Percentiles rank a stretch among this genome's conserved stretches.
These are phyloP conservation scores for Sordariomycetes sp. DNA, from an alignment of 2,329 filamentous ascomycete genomes.

Conservation along the genomic window DNA sequence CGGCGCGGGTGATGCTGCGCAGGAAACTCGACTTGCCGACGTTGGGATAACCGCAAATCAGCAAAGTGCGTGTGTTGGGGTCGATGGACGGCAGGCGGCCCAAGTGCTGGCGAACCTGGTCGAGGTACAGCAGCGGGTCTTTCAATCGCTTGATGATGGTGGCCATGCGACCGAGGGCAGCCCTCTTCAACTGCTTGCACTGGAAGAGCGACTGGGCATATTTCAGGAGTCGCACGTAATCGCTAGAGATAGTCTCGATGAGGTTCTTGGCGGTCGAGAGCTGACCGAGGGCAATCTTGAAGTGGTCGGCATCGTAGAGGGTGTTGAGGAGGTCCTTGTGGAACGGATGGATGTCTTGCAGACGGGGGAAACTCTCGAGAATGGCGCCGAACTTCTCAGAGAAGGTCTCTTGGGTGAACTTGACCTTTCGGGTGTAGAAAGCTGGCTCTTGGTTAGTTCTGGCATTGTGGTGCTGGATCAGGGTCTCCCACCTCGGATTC, in stretches of 20 bases:
- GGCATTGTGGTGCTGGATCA: neutral
- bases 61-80: constrained; percentile 88
- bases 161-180: constrained; percentile 94
- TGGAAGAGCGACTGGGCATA: constrained; percentile 96
- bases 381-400: constrained; percentile 87
- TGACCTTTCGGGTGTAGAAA: constrained; percentile 97
- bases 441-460: constrained; percentile 29
- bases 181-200: constrained; percentile 97
- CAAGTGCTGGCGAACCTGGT: constrained; percentile 86
- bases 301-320: constrained; percentile 96
- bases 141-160: constrained; percentile 92
- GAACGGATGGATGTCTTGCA: constrained; percentile 94
- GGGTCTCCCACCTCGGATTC: constrained; percentile 57
- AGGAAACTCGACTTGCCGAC: constrained; percentile 96
- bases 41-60: constrained; percentile 97
- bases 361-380: constrained; percentile 83
- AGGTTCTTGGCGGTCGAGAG: constrained; percentile 91
- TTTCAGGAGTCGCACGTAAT: constrained; percentile 87
- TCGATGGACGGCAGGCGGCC: constrained; percentile 98
- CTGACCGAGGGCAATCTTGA: constrained; percentile 92
- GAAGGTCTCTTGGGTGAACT: constrained; percentile 96
- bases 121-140: constrained; percentile 88
- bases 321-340: constrained; percentile 81
- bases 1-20: constrained; percentile 82
- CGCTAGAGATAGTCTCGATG: constrained; percentile 90